Conservation (phyloP, 495 filamentous ascomycete genomes). For the Cenococcum geophilum region DNA sequence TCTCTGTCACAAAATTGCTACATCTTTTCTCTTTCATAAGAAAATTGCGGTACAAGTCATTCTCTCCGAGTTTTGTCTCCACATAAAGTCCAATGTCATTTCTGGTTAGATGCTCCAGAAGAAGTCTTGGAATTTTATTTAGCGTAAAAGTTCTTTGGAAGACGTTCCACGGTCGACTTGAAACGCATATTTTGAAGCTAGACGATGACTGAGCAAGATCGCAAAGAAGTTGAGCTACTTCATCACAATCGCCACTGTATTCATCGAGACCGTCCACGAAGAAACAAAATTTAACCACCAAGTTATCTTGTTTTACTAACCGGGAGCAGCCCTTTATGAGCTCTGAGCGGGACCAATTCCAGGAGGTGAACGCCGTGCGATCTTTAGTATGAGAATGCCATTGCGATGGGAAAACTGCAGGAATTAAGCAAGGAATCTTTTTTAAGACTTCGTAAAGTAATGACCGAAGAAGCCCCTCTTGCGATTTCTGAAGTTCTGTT, state of each 20-base stretch:
- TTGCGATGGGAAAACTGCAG: no score
- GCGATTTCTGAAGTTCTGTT: no score
- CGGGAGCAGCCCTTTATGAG: no score
- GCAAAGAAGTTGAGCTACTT: slow-evolving; percentile 29
- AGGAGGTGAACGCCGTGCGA: no score
- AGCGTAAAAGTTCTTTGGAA: slow-evolving; percentile 41
- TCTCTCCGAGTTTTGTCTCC: neutral
- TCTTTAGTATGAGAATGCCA: no score
- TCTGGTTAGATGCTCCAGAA: slow-evolving; percentile 11
- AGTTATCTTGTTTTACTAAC: no score
- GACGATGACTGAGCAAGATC: slow-evolving; percentile 6
- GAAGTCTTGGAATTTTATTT: neutral
- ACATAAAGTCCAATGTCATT: slow-evolving; percentile 11
- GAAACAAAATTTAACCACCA: no score
- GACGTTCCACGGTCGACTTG: slow-evolving; percentile 47
- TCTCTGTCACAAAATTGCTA: neutral
- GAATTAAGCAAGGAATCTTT: no score
- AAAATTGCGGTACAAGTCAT: no score
- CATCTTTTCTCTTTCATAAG: neutral
- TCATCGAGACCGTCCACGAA: slow-evolving; percentile 50
- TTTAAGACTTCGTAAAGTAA: no score
- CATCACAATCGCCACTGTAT: slow-evolving; percentile 33
- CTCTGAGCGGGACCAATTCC: no score
- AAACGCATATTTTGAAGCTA: slow-evolving; percentile 46
- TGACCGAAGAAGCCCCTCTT: no score